These are phyloP conservation scores for Rhizopogon vulgaris DNA, from an alignment of 768 basidiomycete genomes.

Conservation along the genomic window DNA sequence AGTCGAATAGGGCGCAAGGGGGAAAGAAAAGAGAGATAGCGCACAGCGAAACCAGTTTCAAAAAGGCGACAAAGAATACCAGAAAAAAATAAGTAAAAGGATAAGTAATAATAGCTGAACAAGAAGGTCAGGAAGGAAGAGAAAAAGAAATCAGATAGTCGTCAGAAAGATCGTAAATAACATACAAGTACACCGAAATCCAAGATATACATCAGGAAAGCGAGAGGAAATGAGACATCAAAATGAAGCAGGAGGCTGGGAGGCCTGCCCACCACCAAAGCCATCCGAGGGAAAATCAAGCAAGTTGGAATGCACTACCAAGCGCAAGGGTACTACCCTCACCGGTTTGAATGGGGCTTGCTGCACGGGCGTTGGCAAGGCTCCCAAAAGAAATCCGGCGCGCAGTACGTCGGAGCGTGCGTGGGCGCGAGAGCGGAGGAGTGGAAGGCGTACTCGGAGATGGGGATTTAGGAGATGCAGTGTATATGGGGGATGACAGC, in stretches of 20 bases:
- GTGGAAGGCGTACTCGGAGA: slow-evolving; percentile 5
- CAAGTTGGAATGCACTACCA: slow-evolving; percentile 71
- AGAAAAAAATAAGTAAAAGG: neutral
- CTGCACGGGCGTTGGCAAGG: slow-evolving; percentile 27
- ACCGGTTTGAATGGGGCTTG: slow-evolving; percentile 28
- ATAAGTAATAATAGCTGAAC: neutral
- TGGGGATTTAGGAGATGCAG: slow-evolving; percentile 6
- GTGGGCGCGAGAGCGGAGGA: slow-evolving; percentile 18
- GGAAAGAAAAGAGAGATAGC: neutral
- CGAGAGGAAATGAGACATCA: neutral
- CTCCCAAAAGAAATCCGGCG: slow-evolving; percentile 66
- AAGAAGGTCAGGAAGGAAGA: neutral
- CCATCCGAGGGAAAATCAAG: slow-evolving; percentile 22
- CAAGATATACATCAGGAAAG: neutral
- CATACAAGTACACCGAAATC: neutral
- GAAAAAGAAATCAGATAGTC: neutral
- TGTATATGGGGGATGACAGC: slow-evolving; percentile 17
- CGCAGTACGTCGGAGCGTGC: slow-evolving; percentile 30
- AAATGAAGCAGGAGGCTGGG: neutral
- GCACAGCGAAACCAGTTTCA: neutral
- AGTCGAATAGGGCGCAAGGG: too few relatives aligned
- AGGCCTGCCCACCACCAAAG: neutral
- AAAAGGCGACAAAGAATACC: neutral
- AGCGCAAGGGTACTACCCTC: slow-evolving; percentile 35
- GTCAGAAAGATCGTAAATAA: neutral